phyloP scores from a whole-genome alignment of 768 basidiomycete genomes.

The Russula sp. region DNA sequence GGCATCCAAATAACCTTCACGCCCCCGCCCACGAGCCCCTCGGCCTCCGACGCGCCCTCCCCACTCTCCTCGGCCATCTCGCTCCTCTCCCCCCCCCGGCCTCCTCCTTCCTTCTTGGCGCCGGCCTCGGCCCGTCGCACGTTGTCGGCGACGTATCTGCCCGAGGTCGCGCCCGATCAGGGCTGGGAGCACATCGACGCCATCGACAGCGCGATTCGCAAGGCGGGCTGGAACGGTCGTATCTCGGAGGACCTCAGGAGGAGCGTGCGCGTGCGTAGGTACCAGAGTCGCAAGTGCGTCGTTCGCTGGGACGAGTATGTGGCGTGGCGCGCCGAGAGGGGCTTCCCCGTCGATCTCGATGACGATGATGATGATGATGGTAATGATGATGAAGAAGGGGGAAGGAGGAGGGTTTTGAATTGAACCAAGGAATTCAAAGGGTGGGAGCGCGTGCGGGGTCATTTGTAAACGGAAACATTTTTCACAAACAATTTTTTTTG shows the following conservation, averaged over 20 bases:
- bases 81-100: constrained; percentile 41
- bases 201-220: constrained; percentile 84
- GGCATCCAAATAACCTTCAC: constrained; percentile 87
- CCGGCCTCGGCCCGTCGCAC: constrained; percentile 30
- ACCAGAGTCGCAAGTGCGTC: constrained; percentile 65
- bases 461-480: too few species aligned
- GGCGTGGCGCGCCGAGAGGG: constrained; percentile 57
- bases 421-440: neutral
- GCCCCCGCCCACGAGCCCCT: constrained; percentile 52
- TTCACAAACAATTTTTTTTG: too few species aligned
- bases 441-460: neutral
- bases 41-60: constrained; percentile 59
- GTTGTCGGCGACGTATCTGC: constrained; percentile 86
- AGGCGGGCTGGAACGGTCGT: constrained; percentile 81
- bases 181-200: constrained; percentile 92
- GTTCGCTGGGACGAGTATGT: constrained; percentile 74
- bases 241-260: constrained; percentile 79
- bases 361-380: neutral
- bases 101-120: constrained; percentile 47
- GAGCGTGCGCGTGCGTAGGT: constrained; percentile 68
- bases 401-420: neutral
- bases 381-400: neutral
- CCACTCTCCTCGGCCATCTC: constrained; percentile 60
- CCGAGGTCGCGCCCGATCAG: constrained; percentile 87
- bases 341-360: constrained; percentile 23